Conservation (phyloP, 2,329 filamentous ascomycete species). For the Pseudocercospora fuligena region DNA sequence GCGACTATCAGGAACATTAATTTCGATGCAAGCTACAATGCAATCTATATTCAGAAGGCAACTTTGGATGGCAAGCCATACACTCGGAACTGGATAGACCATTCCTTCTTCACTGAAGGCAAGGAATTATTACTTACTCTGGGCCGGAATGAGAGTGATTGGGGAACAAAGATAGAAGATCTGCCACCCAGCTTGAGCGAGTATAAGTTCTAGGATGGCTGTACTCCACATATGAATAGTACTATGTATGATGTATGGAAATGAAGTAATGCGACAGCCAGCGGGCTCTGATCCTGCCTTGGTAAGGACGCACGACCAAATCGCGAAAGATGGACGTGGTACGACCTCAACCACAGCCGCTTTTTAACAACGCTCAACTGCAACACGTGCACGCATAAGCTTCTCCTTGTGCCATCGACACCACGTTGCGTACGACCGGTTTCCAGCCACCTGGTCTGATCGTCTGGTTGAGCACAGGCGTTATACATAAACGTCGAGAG, state of each 20-base stretch:
- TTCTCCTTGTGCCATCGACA: neutral
- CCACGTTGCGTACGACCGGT: neutral
- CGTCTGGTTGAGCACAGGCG: too few relatives aligned
- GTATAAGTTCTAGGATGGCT: constrained; percentile 27
- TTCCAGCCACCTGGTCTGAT: neutral
- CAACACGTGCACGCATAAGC: neutral
- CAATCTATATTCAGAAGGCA: constrained; percentile 44
- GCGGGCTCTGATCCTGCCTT: too few relatives aligned
- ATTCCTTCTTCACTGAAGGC: constrained; percentile 48
- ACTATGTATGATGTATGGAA: neutral
- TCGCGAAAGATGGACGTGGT: too few relatives aligned
- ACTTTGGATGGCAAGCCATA: constrained; percentile 45
- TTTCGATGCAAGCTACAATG: constrained; percentile 44
- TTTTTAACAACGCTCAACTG: neutral
- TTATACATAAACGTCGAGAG: neutral
- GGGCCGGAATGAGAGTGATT: constrained; percentile 46
- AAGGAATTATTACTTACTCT: constrained; percentile 44
- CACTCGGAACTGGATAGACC: constrained; percentile 48
- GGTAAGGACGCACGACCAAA: too few relatives aligned
- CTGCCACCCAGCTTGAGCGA: constrained; percentile 34
- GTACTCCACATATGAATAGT: neutral
- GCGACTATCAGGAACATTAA: constrained; percentile 46
- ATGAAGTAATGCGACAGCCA: neutral
- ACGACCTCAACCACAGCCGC: neutral
- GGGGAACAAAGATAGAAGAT: constrained; percentile 38